Evolutionary conservation across 768 basidiomycete species (phyloP).

Genomic region (Hortiboletus campestris): DNA sequence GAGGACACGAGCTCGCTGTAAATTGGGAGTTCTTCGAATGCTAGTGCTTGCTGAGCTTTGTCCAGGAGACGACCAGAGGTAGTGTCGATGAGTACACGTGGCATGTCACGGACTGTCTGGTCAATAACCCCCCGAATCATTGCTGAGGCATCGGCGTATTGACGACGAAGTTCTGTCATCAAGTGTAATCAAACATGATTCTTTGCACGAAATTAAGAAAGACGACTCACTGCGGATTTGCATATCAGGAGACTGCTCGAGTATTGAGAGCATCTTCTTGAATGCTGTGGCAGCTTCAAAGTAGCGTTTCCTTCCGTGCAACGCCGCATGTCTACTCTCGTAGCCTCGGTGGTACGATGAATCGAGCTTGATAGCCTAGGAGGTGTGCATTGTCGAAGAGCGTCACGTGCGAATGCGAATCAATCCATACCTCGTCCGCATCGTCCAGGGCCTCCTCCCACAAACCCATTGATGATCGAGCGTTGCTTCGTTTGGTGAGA

Average conservation of each 20-base stretch:
- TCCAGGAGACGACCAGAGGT: not conserved
- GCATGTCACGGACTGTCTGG: not conserved
- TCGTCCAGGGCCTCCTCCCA: not conserved
- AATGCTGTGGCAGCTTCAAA: not conserved
- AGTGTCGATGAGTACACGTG: too few species aligned
- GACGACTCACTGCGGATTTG: not conserved
- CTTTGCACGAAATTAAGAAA: not conserved
- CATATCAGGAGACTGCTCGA: not conserved
- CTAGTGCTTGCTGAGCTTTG: not conserved
- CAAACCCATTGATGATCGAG: not conserved
- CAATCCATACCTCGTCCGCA: not conserved
- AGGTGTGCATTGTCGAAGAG: not conserved
- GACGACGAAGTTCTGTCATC: too few species aligned
- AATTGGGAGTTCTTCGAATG: not conserved
- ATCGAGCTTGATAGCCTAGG: not conserved
- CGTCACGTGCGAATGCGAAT: not conserved
- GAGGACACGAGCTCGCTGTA: constrained; percentile 1
- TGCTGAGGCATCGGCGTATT: too few species aligned
- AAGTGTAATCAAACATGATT: not conserved
- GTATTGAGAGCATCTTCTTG: not conserved
- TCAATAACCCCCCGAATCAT: not conserved
- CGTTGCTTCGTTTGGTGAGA: not conserved
- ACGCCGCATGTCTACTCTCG: not conserved
- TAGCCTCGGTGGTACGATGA: not conserved
- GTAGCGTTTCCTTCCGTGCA: not conserved